Conservation (phyloP, 495 filamentous ascomycete genomes). For the Chaetomium cochliodes region DNA sequence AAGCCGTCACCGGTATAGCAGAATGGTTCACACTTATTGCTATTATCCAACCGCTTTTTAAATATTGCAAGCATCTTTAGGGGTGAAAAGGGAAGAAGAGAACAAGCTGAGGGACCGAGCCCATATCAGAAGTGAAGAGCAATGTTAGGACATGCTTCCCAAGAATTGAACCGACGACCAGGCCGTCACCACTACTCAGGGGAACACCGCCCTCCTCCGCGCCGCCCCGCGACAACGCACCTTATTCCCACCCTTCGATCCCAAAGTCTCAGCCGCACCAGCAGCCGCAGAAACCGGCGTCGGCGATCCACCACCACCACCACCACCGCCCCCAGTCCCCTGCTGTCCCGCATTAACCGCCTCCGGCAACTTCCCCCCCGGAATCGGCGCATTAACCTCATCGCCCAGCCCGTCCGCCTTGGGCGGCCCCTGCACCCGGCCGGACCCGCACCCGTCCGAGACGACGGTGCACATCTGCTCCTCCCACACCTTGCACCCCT, state of each 20-base stretch:
- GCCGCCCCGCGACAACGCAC: background rate
- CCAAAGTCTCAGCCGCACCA: no score
- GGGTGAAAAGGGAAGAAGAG: background rate
- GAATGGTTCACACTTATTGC: background rate
- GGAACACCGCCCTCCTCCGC: background rate
- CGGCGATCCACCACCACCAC: background rate
- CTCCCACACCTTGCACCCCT: constrained; percentile 59
- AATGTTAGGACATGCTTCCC: constrained; percentile 2
- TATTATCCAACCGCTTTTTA: background rate
- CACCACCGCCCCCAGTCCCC: background rate
- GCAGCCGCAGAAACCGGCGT: constrained; percentile 1
- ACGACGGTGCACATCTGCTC: constrained; percentile 55
- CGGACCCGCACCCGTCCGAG: constrained; percentile 46
- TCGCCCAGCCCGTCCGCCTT: constrained; percentile 47
- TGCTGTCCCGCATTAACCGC: constrained; percentile 13
- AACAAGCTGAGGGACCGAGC: background rate
- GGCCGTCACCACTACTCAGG: constrained; percentile 3
- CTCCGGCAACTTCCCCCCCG: constrained; percentile 17
- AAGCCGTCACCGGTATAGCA: background rate
- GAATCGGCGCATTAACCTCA: constrained; percentile 5
- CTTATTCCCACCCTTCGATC: background rate
- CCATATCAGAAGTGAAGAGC: constrained; percentile 6
- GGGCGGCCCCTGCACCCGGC: constrained; percentile 58
- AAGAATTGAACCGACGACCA: constrained; percentile 14
- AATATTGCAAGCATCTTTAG: background rate